Conservation (phyloP, 2,329 filamentous ascomycete species). For the Colletotrichum sidae region DNA sequence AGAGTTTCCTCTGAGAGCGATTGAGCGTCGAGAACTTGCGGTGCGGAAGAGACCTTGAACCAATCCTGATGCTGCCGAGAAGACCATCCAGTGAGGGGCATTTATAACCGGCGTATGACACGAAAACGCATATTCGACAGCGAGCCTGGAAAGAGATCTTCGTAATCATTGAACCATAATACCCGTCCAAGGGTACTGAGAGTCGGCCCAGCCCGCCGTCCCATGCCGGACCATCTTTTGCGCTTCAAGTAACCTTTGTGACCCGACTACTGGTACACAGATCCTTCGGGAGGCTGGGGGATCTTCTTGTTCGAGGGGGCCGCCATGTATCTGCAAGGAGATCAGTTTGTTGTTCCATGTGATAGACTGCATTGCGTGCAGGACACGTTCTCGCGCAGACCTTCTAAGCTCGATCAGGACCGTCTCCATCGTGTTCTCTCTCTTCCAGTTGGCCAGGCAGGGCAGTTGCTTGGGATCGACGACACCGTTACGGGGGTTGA, state of each 20-base stretch:
- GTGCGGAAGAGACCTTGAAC: no score
- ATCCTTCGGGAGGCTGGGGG: slow-evolving; percentile 90
- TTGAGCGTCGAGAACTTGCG: no score
- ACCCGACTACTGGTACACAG: slow-evolving; percentile 52
- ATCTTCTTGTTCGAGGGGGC: slow-evolving; percentile 93
- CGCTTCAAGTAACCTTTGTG: slow-evolving; percentile 25
- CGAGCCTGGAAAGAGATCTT: background rate
- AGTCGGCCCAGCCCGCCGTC: slow-evolving; percentile 20
- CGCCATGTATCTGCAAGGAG: slow-evolving; percentile 84
- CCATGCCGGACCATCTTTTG: slow-evolving; percentile 15
- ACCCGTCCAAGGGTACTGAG: slow-evolving; percentile 24
- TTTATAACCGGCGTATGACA: no score
- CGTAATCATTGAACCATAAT: slow-evolving; percentile 36
- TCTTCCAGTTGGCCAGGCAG: slow-evolving; percentile 90
- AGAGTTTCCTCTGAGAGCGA: no score
- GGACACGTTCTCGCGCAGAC: slow-evolving; percentile 54
- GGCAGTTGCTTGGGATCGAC: slow-evolving; percentile 87
- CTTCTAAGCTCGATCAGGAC: slow-evolving; percentile 87
- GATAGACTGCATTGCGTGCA: background rate
- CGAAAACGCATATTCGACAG: background rate
- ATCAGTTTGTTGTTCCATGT: slow-evolving; percentile 26
- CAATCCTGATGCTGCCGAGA: no score
- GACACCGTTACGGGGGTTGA: slow-evolving; percentile 82
- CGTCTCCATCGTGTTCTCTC: slow-evolving; percentile 95
- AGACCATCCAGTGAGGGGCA: no score